phyloP scores from a whole-genome alignment of 1,139 yeast genomes.

The Yamadazyma atlantica region DNA sequence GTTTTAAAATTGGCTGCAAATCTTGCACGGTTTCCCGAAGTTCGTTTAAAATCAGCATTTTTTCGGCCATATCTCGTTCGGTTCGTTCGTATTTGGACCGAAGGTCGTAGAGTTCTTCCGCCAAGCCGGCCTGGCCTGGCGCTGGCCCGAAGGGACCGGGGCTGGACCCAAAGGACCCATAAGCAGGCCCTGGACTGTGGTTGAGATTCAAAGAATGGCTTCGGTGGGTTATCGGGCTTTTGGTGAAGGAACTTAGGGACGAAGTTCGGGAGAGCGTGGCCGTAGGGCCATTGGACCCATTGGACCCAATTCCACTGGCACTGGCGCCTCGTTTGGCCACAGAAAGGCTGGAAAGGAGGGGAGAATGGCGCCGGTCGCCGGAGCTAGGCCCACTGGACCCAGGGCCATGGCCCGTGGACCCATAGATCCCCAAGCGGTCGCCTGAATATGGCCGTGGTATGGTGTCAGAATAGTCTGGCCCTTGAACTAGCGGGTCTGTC shows the following conservation, averaged over 20 bases:
- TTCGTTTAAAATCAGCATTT: slow-evolving; percentile 38
- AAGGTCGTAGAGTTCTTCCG: slow-evolving; percentile 17
- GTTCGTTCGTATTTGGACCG: slow-evolving; percentile 21
- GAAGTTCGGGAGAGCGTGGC: slow-evolving; percentile 11
- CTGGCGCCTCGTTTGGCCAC: neutral
- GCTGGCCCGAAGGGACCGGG: too few species aligned
- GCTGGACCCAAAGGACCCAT: too few species aligned
- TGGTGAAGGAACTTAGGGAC: slow-evolving; percentile 11
- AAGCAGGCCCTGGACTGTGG: slow-evolving; percentile 1
- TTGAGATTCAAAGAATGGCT: slow-evolving; percentile 10
- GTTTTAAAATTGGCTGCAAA: slow-evolving; percentile 45
- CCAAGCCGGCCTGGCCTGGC: too few species aligned
- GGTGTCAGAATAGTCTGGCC: too few species aligned
- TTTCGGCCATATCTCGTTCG: slow-evolving; percentile 33
- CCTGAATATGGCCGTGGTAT: too few species aligned
- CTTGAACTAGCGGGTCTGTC: too few species aligned
- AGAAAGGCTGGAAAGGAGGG: slow-evolving; percentile 4
- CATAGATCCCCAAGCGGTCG: too few species aligned
- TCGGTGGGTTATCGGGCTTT: slow-evolving; percentile 11
- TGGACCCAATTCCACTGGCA: neutral
- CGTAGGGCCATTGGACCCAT: neutral
- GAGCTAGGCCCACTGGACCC: too few species aligned
- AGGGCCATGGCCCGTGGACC: too few species aligned
- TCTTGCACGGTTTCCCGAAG: slow-evolving; percentile 44
- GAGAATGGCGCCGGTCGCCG: too few species aligned